Base-by-base conservation (phyloP, 352 stramenopile species). In the Phytopythium oedochilum region DNA sequence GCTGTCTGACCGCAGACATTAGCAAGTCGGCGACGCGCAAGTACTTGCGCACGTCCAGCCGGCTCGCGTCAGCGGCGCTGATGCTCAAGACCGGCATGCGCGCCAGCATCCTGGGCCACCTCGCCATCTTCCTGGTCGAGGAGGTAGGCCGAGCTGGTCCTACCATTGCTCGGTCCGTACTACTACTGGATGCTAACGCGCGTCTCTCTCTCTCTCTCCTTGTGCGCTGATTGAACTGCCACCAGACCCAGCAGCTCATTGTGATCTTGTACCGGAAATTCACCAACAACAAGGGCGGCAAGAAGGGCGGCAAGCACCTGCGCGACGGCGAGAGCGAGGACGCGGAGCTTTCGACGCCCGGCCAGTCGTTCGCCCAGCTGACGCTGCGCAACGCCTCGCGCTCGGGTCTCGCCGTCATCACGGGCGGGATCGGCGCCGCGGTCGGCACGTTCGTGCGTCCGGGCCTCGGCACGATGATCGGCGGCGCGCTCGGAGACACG, bases 81-180 rank as follows among this genome's bases (percentile, higher is more conserved):
- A 90, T 94, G 70, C 35, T 91, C 53, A 86, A 89, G 64, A 94
- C 83, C 6, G 81, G 81, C 35, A 89, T 92, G 75, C 78, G 79
- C 18, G 75, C 75, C 44, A 89, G 84, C 51, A 57, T 92, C 26
- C 63, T 94, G 39, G 71, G 75, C 55, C 83, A 91, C 53, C 57
- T 91, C 31, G 83, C 83, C 12, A 88, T 92, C 60, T 94, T 94
- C 66, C 53, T 94, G 18, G 74, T 94, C 38, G 83, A 94, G 64
- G 83, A 94, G 75, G 81, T 91, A 40, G 15, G 63, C 68, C n/a
- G n/a, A n/a, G n/a, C n/a, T n/a, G n/a, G n/a, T n/a, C n/a, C n/a
- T n/a, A n/a, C n/a, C n/a, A n/a, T n/a, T n/a, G n/a, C n/a, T n/a
- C n/a, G n/a, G n/a, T n/a, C n/a, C n/a, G n/a, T n/a, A n/a, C n/a